A percentile compares a stretch with the other conserved stretches of the same genome.
phyloP scores from a whole-genome alignment of 1,139 yeast genomes.

The Kazachstania sp. region DNA sequence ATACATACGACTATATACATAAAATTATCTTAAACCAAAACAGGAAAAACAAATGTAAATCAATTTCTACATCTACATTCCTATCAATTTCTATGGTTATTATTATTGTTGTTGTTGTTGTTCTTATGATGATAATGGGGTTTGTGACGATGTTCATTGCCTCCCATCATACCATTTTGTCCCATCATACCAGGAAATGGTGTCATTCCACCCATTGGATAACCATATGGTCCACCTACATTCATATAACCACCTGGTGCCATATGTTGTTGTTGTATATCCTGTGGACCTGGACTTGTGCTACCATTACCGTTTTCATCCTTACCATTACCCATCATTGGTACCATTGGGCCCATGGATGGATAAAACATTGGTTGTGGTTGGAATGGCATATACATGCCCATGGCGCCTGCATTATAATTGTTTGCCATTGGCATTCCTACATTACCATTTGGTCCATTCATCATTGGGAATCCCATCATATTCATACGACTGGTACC shows the following conservation, averaged over 20 bases:
- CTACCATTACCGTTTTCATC: slow-evolving; percentile 8
- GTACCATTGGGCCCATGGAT: slow-evolving; percentile 28
- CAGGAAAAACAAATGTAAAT: no score
- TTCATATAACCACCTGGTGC: slow-evolving; percentile 24
- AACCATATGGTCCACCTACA: slow-evolving; percentile 24
- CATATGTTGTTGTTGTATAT: slow-evolving; percentile 17
- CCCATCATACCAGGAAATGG: slow-evolving; percentile 24
- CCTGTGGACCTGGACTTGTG: slow-evolving; percentile 22
- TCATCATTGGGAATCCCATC: slow-evolving; percentile 11
- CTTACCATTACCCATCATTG: slow-evolving; percentile 20
- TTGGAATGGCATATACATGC: slow-evolving; percentile 31
- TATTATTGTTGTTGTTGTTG: slow-evolving; percentile 7
- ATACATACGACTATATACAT: neutral
- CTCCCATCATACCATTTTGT: slow-evolving; percentile 8
- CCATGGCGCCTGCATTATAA: slow-evolving; percentile 17
- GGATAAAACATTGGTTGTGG: slow-evolving; percentile 31
- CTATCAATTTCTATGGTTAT: neutral
- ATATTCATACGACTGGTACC: slow-evolving; percentile 5
- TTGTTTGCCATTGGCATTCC: slow-evolving; percentile 23
- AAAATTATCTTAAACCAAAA: neutral
- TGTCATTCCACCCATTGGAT: slow-evolving; percentile 16
- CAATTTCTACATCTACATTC: neutral
- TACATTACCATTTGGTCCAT: slow-evolving; percentile 18
- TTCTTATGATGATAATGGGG: slow-evolving; percentile 15
- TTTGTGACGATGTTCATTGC: slow-evolving; percentile 12